These are phyloP conservation scores for Gossypium gossypioides DNA, from an alignment of 441 rosid species.

Conservation along the genomic window DNA sequence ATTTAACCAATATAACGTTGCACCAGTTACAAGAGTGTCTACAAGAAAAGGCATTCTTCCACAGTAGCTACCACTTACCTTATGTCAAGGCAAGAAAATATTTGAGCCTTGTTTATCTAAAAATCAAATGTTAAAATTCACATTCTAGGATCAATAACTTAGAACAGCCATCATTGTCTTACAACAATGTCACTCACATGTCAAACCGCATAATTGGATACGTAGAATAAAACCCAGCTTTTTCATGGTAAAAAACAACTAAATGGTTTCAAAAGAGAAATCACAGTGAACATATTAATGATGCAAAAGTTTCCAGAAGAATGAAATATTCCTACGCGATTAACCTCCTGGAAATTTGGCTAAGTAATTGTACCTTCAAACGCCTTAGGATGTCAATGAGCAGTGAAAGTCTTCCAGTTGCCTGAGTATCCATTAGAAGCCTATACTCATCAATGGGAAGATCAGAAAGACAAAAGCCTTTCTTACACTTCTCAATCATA, in stretches of 20 bases:
- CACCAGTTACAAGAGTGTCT: not conserved
- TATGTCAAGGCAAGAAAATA: not conserved
- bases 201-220: not conserved
- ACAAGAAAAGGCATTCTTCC: not conserved
- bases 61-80: not conserved
- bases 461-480: slow-evolving; percentile 59
- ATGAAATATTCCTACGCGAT: not conserved
- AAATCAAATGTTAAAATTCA: not conserved
- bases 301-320: not conserved
- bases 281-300: not conserved
- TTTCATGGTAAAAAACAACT: not conserved
- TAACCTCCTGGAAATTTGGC: slow-evolving; percentile 10
- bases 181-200: not conserved
- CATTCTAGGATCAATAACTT: not conserved
- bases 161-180: not conserved
- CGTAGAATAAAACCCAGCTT: not conserved
- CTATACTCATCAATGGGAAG: slow-evolving; percentile 64
- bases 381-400: slow-evolving; percentile 75
- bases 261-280: not conserved
- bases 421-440: slow-evolving; percentile 64
- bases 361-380: slow-evolving; percentile 54
- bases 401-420: slow-evolving; percentile 73
- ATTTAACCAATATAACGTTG: not conserved
- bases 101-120: not conserved
- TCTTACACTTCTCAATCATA: slow-evolving; percentile 71